phyloP scores from a whole-genome alignment of 192 early-diverging fungal genomes.

The Diversispora eburnea region DNA sequence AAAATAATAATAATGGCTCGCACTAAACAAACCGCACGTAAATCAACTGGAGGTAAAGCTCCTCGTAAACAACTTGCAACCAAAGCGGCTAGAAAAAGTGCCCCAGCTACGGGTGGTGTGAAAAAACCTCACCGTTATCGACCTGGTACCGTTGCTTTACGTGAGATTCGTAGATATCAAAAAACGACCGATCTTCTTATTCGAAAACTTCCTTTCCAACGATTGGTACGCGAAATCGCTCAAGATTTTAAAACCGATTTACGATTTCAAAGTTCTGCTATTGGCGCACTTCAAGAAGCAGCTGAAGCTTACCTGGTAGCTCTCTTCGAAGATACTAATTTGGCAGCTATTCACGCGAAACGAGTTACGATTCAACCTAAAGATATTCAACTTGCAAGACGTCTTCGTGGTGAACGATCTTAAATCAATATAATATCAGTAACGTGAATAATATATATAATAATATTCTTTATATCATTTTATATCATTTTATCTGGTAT shows the following conservation, averaged over 20 bases:
- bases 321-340: slow-evolving; percentile 96
- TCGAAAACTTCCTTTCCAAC: slow-evolving; percentile 92
- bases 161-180: slow-evolving; percentile 92
- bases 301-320: slow-evolving; percentile 85
- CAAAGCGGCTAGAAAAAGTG: slow-evolving; percentile 97
- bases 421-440: slow-evolving; percentile 38
- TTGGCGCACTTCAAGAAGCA: slow-evolving; percentile 96
- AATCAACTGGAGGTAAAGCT: slow-evolving; percentile 99
- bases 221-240: slow-evolving; percentile 97
- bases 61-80: slow-evolving; percentile 96
- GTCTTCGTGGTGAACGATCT: slow-evolving; percentile 90
- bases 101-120: slow-evolving; percentile 88
- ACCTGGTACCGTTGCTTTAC: slow-evolving; percentile 87
- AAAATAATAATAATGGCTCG: slow-evolving; percentile 49
- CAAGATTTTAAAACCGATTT: slow-evolving; percentile 99
- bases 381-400: slow-evolving; percentile 97
- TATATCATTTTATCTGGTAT: too few species aligned
- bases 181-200: slow-evolving; percentile 95
- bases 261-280: slow-evolving; percentile 98
- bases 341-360: slow-evolving; percentile 99
- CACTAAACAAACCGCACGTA: slow-evolving; percentile 93
- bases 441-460: too few species aligned
- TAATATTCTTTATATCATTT: too few species aligned
- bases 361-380: slow-evolving; percentile 99
- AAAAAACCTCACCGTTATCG: slow-evolving; percentile 87